These are phyloP conservation scores for Penicillium janthinellum DNA, from an alignment of 2,329 filamentous ascomycete genomes.

Conservation along the genomic window DNA sequence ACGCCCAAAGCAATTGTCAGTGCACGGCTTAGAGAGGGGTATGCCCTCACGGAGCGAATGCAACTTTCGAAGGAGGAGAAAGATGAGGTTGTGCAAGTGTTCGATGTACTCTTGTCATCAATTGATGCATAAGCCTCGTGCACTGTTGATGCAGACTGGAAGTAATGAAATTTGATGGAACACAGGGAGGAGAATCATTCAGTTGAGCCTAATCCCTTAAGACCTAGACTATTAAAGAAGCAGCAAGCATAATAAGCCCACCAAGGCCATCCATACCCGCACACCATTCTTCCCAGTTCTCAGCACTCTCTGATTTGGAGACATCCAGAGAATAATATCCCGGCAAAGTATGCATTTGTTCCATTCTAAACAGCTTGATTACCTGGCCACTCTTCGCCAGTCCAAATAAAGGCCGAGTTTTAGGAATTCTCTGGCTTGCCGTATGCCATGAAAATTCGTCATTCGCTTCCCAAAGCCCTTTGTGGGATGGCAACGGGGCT, in stretches of 20 bases:
- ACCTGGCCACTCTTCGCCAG: slow-evolving; percentile 7
- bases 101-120: slow-evolving; percentile 18
- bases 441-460: slow-evolving; percentile 39
- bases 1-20: slow-evolving; percentile 22
- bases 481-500: slow-evolving; percentile 47
- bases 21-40: slow-evolving; percentile 22
- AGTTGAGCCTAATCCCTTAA: background rate
- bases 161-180: background rate
- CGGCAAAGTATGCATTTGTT: background rate
- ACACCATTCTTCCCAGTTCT: slow-evolving; percentile 51
- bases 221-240: slow-evolving; percentile 30
- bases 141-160: background rate
- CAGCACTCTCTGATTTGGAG: slow-evolving; percentile 20
- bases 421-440: slow-evolving; percentile 31
- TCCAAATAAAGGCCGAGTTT: background rate
- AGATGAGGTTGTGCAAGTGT: slow-evolving; percentile 18
- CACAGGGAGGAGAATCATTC: background rate
- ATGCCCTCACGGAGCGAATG: slow-evolving; percentile 15
- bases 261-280: slow-evolving; percentile 51
- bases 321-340: slow-evolving; percentile 10
- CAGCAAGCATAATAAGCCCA: slow-evolving; percentile 50
- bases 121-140: slow-evolving; percentile 1
- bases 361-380: background rate
- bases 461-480: slow-evolving; percentile 49
- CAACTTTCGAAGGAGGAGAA: slow-evolving; percentile 19